Evolutionary conservation across 2,329 filamentous ascomycete species (phyloP), one percentile per base, ranked within the genome.

Genomic region (Sporothrix brasiliensis): DNA sequence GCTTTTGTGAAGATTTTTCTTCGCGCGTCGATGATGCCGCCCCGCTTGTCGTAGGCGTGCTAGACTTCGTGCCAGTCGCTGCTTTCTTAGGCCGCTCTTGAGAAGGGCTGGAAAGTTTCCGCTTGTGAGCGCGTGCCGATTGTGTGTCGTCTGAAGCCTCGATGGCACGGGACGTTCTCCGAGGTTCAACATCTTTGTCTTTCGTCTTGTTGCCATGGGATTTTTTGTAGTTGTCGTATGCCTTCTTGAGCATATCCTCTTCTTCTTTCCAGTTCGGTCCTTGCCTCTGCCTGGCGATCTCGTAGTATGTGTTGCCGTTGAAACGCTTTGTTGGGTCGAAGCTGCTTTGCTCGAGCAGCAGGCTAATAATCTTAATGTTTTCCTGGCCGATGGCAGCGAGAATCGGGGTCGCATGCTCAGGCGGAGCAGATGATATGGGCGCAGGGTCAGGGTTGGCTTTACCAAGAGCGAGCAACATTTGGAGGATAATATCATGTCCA

Each of bases 191-290:
- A 2, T 83, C 81, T 47, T 77, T 76, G 85, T 86, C 86, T 71
- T 85, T 86, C 3, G 78, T 80, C 74, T 86, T 88, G 21, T 78
- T 74, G 19, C 34, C 47, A 66, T 85, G 82, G 1, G 78, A 79
- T 69, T 85, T 86, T 73, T 84, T 87, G 74, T 87, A 88, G 41
- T 87, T 86, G 70, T 93, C 90, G 74, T 89, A 93, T 3, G 91
- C 88, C 52, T 89, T 86, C 78, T 94, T 94, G 65, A 99, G 80
- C 69, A 96, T 83, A 56, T 93, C 87, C 73, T 91, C 89, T 78
- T 99, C 95, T 73, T 94, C 89, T 78, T 94, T 90, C 93, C 94
- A 97, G 72, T 92, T 91, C 9, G 94, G 92, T 0, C 95, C 94
- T 74, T 89, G 89, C 53, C 93, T 89, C 63, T 92, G 89, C 75